These are phyloP conservation scores for Lithospermum erythrorhizon DNA, from an alignment of 257 asterid species.

Conservation along the genomic window DNA sequence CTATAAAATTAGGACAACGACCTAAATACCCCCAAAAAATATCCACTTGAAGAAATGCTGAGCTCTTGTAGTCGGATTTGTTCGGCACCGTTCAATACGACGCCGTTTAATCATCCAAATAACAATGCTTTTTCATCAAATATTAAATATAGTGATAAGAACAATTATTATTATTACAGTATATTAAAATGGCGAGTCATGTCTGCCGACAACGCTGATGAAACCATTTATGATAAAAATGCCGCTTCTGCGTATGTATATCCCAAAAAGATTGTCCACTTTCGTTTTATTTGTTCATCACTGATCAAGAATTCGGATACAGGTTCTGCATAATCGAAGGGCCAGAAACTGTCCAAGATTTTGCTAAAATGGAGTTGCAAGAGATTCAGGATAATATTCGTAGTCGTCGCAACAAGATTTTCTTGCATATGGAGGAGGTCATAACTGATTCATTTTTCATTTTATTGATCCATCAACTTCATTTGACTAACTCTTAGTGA, in stretches of 20 bases:
- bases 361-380: conserved; percentile 74
- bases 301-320: conserved; percentile 17
- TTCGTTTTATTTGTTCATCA: too few species aligned
- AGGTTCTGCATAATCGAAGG: conserved; percentile 97
- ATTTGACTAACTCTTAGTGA: too few species aligned
- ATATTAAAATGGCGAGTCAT: neutral
- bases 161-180: too few species aligned
- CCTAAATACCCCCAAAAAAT: too few species aligned
- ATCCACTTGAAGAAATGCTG: too few species aligned
- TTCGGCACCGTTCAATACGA: too few species aligned
- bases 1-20: too few species aligned
- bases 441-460: neutral
- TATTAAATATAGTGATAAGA: too few species aligned
- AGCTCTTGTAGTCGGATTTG: too few species aligned
- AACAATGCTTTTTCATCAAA: neutral
- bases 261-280: too few species aligned
- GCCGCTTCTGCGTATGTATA: neutral
- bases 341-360: conserved; percentile 85
- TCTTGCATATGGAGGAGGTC: conserved; percentile 98
- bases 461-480: too few species aligned
- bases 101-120: neutral
- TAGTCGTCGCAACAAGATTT: conserved; percentile 81
- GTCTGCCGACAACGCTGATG: neutral
- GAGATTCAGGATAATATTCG: conserved; percentile 88
- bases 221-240: too few species aligned